These are phyloP conservation scores for Cladorrhinum sp. DNA, from an alignment of 2,329 filamentous ascomycete species.

Conservation along the genomic window DNA sequence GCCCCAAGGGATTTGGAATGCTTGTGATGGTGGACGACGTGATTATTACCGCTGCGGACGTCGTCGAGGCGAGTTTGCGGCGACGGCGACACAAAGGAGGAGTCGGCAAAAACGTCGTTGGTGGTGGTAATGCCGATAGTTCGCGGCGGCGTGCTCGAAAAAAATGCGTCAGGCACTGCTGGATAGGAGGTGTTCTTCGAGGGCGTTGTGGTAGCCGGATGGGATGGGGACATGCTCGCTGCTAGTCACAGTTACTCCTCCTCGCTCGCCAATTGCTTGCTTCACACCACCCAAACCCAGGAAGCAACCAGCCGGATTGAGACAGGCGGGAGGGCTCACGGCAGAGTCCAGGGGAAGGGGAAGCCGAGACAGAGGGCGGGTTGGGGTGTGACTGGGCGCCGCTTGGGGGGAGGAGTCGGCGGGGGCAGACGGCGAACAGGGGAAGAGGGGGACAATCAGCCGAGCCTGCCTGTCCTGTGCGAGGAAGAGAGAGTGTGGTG, in stretches of 20 bases:
- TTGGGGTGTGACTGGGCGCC: conserved; percentile 22
- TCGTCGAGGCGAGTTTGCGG: conserved; percentile 20
- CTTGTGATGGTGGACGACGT: not conserved
- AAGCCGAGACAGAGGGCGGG: conserved; percentile 24
- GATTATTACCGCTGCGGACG: conserved; percentile 8
- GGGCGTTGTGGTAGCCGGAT: conserved; percentile 20
- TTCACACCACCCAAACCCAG: conserved; percentile 1
- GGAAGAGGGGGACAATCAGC: conserved; percentile 16
- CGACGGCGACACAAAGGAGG: conserved; percentile 23
- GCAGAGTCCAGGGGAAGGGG: conserved; percentile 21
- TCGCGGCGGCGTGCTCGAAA: conserved; percentile 20
- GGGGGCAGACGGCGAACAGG: not conserved
- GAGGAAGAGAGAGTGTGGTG: not conserved
- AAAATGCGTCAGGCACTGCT: conserved; percentile 10
- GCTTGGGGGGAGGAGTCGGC: conserved; percentile 1
- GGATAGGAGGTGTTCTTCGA: conserved; percentile 13
- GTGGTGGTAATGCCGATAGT: conserved; percentile 1
- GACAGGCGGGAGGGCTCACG: conserved; percentile 20
- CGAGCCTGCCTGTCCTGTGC: conserved; percentile 6
- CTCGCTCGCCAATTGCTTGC: conserved; percentile 16
- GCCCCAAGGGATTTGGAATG: conserved; percentile 11
- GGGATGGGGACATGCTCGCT: conserved; percentile 26
- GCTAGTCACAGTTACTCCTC: not conserved
- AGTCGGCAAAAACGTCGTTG: conserved; percentile 8
- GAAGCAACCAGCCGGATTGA: conserved; percentile 24